Base-by-base conservation (phyloP, 805 yeast species). In the Cephaloascus fragrans region DNA sequence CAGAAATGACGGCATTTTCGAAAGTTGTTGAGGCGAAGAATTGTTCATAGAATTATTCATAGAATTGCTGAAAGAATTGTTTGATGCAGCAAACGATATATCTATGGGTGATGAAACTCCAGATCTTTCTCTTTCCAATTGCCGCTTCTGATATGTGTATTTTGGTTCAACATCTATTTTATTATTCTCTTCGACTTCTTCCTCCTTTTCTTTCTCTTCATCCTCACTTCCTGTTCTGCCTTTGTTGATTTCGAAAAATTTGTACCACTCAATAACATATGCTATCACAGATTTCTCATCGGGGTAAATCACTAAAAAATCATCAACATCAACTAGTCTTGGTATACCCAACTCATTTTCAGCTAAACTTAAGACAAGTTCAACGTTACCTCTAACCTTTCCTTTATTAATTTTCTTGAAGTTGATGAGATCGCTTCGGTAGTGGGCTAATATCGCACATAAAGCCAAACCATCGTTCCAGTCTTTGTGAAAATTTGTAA, bases 221-320 rank as follows among this genome's bases (percentile, higher is more conserved):
- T 23, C 12, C 28, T 23, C 28, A 23, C 12, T 12, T 23, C 12
- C 28, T 23, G 6, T 23, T 23, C 12, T 23, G 12, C 28, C 28
- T 12, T 23, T 23, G 28, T 23, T 23, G 10, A 23, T 23, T 23
- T 23, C 28, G 12, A 23, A 23, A 23, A 23, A 23, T 12, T 73
- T 75, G 55, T 67, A 77, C 77, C 80, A 73, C 47, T 77, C 73
- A 12, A 80, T 68, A 9, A 78, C 54, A 49, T 75, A 79, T 15
- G 80, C 69, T 46, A 79, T 64, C 14, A 80, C 61, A 32, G 79
- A 67, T 45, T 74, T 69, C 44, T 80, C 86, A 44, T 80, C 85
- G 0, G 82, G 82, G 18, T 59, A 62, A 12, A 59, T 49, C 18
- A 63, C 58, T 29, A 58, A 58, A 41, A 78, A 64, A 53, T 77